Evolutionary conservation across 1,284 basidiomycete species (phyloP), one percentile per base, ranked within the genome.

Genomic region (Pseudomicrostroma phylloplanum): DNA sequence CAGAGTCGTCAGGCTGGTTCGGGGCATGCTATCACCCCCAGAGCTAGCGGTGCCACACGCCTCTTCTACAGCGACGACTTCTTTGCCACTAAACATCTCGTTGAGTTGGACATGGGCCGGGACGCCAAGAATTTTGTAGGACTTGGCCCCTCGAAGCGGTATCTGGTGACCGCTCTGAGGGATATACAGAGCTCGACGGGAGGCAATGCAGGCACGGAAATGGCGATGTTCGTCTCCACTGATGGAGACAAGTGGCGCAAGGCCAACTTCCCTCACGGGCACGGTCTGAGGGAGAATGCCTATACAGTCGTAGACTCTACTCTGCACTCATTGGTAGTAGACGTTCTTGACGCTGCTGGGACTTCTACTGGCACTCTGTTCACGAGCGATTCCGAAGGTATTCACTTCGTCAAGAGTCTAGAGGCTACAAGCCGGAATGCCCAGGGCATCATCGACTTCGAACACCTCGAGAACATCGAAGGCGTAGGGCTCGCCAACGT

Each of bases 301-400:
- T 97, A 98, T 79, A 98, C 94, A 0, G 88, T 98, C 67, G 89
- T 98, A 62, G 92, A 97, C 79, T 89, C 87, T 15, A 94, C 92
- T 1, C 87, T 87, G 0, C 90, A 96, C 76, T 96, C 91, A 11
- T 85, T 98, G 46, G 90, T 89, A 15, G 90, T 98, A 48, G 96
- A 98, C 74, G 92, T 97, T 6, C 62, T 76, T 19, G 76, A 77
- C 58, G 65, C 66, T 19, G 55, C 67, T 40, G 82, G 83, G 49
- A 84, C 85, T 63, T 83, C 85, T 9, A 86, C 92, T 21, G 94
- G 94, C 0, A 94, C 92, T 1, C 82, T 98, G 4, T 98, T 96
- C 81, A 88, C 94, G 55, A 91, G 88, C 79, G 94, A 96, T 80
- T 89, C 88, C 48, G 91, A 96, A 68, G 96, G 96, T 1, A 94